Conservation (phyloP, 768 basidiomycete genomes). For the Lanmaoa pseudosensibilis region DNA sequence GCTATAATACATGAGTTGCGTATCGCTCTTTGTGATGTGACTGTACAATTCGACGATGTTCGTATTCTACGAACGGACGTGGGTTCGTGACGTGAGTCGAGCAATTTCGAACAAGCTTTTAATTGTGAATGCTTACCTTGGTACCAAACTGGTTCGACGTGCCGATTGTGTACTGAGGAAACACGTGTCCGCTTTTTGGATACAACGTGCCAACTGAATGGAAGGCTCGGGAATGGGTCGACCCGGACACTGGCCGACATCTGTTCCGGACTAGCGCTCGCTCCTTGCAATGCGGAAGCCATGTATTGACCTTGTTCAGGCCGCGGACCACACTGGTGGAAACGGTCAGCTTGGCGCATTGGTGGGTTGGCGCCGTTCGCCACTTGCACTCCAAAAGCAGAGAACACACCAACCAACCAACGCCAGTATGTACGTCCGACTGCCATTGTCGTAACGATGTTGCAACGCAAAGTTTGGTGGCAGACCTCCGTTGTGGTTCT, state of each 20-base stretch:
- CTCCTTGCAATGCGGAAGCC: conserved; percentile 1
- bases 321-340: not conserved
- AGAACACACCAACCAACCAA: too few relatives aligned
- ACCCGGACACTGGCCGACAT: not conserved
- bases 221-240: not conserved
- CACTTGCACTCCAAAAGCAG: too few relatives aligned
- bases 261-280: not conserved
- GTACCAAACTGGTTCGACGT: conserved; percentile 40
- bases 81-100: not conserved
- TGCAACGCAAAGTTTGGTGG: not conserved
- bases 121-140: too few relatives aligned
- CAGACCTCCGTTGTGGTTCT: not conserved
- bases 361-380: not conserved
- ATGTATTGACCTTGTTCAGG: not conserved
- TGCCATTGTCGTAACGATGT: too few relatives aligned
- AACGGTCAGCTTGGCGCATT: not conserved
- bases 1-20: conserved; percentile 41
- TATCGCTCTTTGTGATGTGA: conserved; percentile 33
- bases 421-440: not conserved
- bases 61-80: conserved; percentile 34
- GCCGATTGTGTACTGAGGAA: conserved; percentile 23
- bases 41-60: conserved; percentile 43
- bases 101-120: too few relatives aligned
- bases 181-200: conserved; percentile 9
- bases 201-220: conserved; percentile 13